phyloP scores from a whole-genome alignment of 2,329 filamentous ascomycete genomes.

The Diaporthe eres region DNA sequence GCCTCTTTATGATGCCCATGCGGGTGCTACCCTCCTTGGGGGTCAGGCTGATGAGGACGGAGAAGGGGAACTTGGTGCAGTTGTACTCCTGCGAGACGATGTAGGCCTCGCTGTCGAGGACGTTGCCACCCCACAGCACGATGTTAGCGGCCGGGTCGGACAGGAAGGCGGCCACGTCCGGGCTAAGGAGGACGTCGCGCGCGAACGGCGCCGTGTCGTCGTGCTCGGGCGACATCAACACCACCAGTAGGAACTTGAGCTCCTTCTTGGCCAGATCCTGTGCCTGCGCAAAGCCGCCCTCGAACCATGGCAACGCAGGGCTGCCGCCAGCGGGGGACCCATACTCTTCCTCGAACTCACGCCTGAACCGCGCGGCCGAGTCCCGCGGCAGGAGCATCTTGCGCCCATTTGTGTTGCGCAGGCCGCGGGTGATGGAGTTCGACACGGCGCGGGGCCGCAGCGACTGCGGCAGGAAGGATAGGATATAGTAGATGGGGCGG shows the following conservation, averaged over 20 bases:
- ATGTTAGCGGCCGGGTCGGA: constrained; percentile 83
- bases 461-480: constrained; percentile 83
- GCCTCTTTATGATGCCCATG: constrained; percentile 90
- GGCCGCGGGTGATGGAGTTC: constrained; percentile 65
- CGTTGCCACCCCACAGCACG: constrained; percentile 92
- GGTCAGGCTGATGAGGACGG: constrained; percentile 87
- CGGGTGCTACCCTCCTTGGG: constrained; percentile 85
- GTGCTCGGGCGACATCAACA: constrained; percentile 92
- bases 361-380: constrained; percentile 87
- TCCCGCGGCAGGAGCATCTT: constrained; percentile 87
- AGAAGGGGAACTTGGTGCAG: constrained; percentile 94
- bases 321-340: constrained; percentile 59
- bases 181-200: constrained; percentile 83
- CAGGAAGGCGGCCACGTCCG: constrained; percentile 81
- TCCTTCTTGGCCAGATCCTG: constrained; percentile 92
- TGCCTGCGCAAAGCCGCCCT: constrained; percentile 92
- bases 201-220: constrained; percentile 90
- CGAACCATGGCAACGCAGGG: constrained; percentile 81
- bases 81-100: constrained; percentile 90
- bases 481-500: constrained; percentile 80
- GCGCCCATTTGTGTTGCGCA: constrained; percentile 76
- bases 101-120: constrained; percentile 94
- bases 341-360: constrained; percentile 96
- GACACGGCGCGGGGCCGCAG: constrained; percentile 69
- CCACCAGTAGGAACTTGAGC: constrained; percentile 89